Conservation (phyloP, 1,139 yeast genomes). For the Starmera stellimalicola region DNA sequence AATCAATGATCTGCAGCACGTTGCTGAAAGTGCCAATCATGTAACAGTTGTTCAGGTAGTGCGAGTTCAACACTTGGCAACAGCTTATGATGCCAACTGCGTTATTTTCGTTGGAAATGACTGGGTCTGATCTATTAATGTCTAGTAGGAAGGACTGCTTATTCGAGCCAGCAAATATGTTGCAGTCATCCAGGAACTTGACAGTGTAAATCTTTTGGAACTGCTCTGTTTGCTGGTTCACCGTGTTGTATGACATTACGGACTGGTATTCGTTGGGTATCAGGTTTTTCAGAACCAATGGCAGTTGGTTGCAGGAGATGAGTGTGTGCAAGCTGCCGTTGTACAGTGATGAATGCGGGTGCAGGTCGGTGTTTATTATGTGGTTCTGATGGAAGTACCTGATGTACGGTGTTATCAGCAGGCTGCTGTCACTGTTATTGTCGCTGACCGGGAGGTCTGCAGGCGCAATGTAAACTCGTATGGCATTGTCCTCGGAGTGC, state of each 20-base stretch:
- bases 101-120: background rate
- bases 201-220: slow-evolving; percentile 16
- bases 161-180: slow-evolving; percentile 17
- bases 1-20: slow-evolving; percentile 7
- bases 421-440: slow-evolving; percentile 7
- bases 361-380: slow-evolving; percentile 15
- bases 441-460: slow-evolving; percentile 13
- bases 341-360: slow-evolving; percentile 18
- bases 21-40: slow-evolving; percentile 13
- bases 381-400: slow-evolving; percentile 15
- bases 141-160: slow-evolving; percentile 18
- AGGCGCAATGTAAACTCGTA: slow-evolving; percentile 22
- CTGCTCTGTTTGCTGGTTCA: slow-evolving; percentile 15
- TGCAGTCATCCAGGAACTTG: slow-evolving; percentile 8
- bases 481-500: slow-evolving; percentile 19
- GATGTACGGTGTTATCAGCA: slow-evolving; percentile 17
- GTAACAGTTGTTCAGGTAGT: slow-evolving; percentile 6
- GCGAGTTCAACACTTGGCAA: slow-evolving; percentile 5
- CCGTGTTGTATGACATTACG: slow-evolving; percentile 7
- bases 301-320: slow-evolving; percentile 18
- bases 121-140: slow-evolving; percentile 12
- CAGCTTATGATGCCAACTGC: slow-evolving; percentile 12
- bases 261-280: slow-evolving; percentile 13
- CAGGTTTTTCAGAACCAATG: slow-evolving; percentile 19
- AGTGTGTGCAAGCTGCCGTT: slow-evolving; percentile 14